Evolutionary conservation across 345 rosid species (phyloP).

Genomic region (Ceriops decandra): DNA sequence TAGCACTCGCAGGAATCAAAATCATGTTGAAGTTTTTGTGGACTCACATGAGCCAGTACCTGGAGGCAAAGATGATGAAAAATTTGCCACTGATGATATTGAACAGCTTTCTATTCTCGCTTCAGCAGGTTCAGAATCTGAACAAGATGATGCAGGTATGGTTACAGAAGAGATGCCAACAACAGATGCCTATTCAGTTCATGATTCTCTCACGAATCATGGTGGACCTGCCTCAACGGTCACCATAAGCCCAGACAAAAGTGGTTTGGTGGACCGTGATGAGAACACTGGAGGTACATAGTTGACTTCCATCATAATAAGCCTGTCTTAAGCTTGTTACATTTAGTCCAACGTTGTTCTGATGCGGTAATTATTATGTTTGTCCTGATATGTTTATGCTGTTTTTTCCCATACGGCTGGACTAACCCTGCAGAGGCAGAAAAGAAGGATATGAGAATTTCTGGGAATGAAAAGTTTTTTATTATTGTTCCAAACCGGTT

Average conservation of each 20-base stretch:
- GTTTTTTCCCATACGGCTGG: slow-evolving; percentile 13
- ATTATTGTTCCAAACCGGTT: slow-evolving; percentile 25
- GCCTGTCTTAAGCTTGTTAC: slow-evolving; percentile 5
- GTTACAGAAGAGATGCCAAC: slow-evolving; percentile 25
- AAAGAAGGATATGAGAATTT: slow-evolving; percentile 14
- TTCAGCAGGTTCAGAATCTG: slow-evolving; percentile 49
- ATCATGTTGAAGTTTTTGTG: slow-evolving; percentile 17
- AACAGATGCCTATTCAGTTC: slow-evolving; percentile 23
- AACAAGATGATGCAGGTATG: slow-evolving; percentile 18
- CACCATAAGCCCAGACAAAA: slow-evolving; percentile 23
- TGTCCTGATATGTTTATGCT: slow-evolving; percentile 17
- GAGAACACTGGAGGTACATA: slow-evolving; percentile 36
- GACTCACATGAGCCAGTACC: slow-evolving; percentile 9
- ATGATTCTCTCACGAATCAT: slow-evolving; percentile 18
- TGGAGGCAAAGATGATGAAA: slow-evolving; percentile 1
- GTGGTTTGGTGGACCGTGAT: slow-evolving; percentile 37
- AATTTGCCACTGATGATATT: slow-evolving; percentile 31
- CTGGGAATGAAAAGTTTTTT: slow-evolving; percentile 29
- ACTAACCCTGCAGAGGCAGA: slow-evolving; percentile 10
- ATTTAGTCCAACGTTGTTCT: background rate
- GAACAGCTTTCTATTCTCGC: slow-evolving; percentile 42
- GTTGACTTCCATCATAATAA: background rate
- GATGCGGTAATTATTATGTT: background rate
- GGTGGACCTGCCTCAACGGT: slow-evolving; percentile 39
- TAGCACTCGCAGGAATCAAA: slow-evolving; percentile 1